These are phyloP conservation scores for Musa itinerans DNA, from an alignment of 176 grass and related monocot species.

Conservation along the genomic window DNA sequence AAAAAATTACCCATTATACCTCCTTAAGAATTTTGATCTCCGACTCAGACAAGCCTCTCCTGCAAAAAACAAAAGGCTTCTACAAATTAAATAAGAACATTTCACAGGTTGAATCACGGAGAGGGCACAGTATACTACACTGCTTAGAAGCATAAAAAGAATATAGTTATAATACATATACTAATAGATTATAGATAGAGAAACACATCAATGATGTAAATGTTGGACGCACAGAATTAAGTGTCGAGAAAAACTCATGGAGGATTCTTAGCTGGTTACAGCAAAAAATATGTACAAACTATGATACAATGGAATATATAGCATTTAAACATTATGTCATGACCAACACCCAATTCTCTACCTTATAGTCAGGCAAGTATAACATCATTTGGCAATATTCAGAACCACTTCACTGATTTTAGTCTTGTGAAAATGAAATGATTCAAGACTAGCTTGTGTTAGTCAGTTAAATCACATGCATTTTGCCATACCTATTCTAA, in stretches of 20 bases:
- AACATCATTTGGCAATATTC: background rate
- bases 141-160: background rate
- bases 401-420: background rate
- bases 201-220: too few relatives aligned
- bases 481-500: too few relatives aligned
- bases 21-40: conserved; percentile 85
- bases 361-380: background rate
- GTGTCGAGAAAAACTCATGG: background rate
- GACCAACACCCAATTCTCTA: too few relatives aligned
- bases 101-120: background rate
- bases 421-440: background rate
- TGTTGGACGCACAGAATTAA: background rate
- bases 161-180: background rate
- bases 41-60: conserved; percentile 75
- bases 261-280: background rate
- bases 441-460: too few relatives aligned
- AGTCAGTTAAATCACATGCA: too few relatives aligned
- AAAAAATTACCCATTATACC: conserved; percentile 27
- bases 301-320: too few relatives aligned
- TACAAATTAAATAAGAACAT: background rate
- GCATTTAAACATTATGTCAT: too few relatives aligned
- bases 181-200: too few relatives aligned
- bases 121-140: background rate
- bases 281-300: background rate
- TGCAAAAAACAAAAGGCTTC: conserved; percentile 24